Base-by-base conservation (phyloP, 306 rosid species). In the Begonia loranthoides region DNA sequence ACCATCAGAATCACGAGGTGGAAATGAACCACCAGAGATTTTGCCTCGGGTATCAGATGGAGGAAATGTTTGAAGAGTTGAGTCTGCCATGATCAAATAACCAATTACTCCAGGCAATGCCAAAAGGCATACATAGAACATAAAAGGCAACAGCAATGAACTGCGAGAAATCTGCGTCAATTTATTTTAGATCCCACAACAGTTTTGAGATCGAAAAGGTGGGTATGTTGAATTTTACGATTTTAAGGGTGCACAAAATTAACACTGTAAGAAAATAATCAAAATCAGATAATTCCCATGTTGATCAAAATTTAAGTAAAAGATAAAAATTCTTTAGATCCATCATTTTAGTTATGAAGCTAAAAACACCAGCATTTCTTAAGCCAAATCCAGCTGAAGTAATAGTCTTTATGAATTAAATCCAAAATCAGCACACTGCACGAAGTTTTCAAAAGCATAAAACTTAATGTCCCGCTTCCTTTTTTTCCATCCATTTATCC, bases 1-100 rank as follows among this genome's bases (percentile, higher is more conserved):
- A 89, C 97, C 97, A 63, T 89, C 95, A 0, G 94, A 84, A 66
- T 89, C 95, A 3, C 83, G 78, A 71, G 95, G 97, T 62, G 94
- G 90, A 16, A 74, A 71, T 14, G 81, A 71, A 66, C 76, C 93
- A 51, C 83, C 75, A 21, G 87, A 46, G 52, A 89, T 82, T 75
- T 85, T 89, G 56, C 97, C 97, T 50, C 68, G 93, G 0, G 87
- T 61, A 57, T 51, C 76, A 9, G 95, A 73, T 5, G 97, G 97
- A 66, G 97, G 97, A 79, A 89, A 89, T 41, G 90, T 79, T 87
- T 79, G 79, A 52, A 85, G 95, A 66, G 51, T 76, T n/a, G 97
- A 77, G 68, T 85, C 95, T 89, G 69, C 74, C 73, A 58, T 8
- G 12, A 4, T n/a, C 50, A 53, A 40, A 15, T 56, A 38, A 50